Base-by-base conservation (phyloP, 2,329 filamentous ascomycete species). In the Hymenoscyphus occultus region DNA sequence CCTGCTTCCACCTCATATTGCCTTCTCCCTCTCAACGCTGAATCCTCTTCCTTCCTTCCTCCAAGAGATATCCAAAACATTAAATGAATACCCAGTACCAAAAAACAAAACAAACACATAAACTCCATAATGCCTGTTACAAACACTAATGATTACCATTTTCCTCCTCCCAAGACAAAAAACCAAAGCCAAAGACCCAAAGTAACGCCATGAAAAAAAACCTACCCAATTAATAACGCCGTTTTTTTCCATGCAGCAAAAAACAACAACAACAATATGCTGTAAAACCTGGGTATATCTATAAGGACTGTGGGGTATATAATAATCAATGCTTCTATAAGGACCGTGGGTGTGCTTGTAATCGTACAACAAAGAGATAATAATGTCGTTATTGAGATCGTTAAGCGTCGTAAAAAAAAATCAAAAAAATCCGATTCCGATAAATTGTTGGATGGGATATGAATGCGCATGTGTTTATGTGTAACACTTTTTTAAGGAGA, bases 341-440 rank as follows among this genome's bases (percentile, higher is more conserved):
- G 48, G 48, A 54, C 48, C 48, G 48, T 54, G 48, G 48, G 48
- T 54, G 48, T 54, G 69, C 69, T 69, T 67, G 70, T 73, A 74
- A 71, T 73, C 71, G 69, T 74, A 75, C 70, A 72, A 72, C 60
- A 71, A 73, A 72, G 69, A 35, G 35, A 35, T 35, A 32, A 39
- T 32, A 57, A 16, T 32, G 70, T 70, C 70, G 69, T 72, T 35
- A 73, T 69, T 64, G 56, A 70, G 66, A 68, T 74, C 72, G 65
- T 74, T 69, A 70, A 59, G 64, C 61, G 62, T 72, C 69, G 66
- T 72, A 60, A 71, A 68, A 67, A 65, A 9, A 35, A 35, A 35
- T 9, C 1, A 9, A 4, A 7, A 54, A 31, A 54, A 54, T 54
- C 48, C 48, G 19, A 14, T 28, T 54, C 48, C 48, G 7, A 54